Base-by-base conservation (phyloP, 306 rosid species). In the Gastrolobium bilobum region DNA sequence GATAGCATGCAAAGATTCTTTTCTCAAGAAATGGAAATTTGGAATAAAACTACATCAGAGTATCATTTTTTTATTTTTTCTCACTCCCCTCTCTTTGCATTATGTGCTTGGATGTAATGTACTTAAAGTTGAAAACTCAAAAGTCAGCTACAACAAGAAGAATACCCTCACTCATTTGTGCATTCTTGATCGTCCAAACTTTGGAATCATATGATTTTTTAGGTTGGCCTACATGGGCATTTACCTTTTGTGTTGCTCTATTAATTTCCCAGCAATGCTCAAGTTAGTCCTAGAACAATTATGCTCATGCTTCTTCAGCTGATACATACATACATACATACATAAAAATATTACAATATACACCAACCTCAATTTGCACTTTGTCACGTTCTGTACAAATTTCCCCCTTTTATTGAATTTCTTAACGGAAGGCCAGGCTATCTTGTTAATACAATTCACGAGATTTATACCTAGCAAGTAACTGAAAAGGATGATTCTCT, bases 181-280 rank as follows among this genome's bases (percentile, higher is more conserved):
- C 72, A 76, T 82, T 53, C 62, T 62, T 35, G 61, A 70, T 75
- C 78, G 31, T 82, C 78, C 69, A 77, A 82, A 76, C 46, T 61
- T 26, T 29, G 46, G 75, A 82, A 70, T 81, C 52, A 56, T 51
- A 34, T 61, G n/a, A 31, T n/a, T 61, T 40, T 68, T 71, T 62
- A 15, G 34, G 54, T 46, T 69, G 68, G 58, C 42, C 69, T 63
- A 43, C 47, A 26, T 46, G 14, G 6, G n/a, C 60, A 63, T 71
- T 77, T 70, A 53, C 30, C 61, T 82, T 42, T 70, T 10, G 10
- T 63, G 26, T 71, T 74, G 26, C 35, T 35, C 48, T 29, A 60
- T 13, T 54, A 65, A 46, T 42, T 67, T 46, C 73, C 56, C 37
- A 26, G 3, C 9, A n/a, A 47, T 14, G 35, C 61, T 54, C n/a